A percentile compares a stretch with the other conserved stretches of the same genome.
phyloP scores from a whole-genome alignment of 1,284 basidiomycete species.

The Tilletia indica region DNA sequence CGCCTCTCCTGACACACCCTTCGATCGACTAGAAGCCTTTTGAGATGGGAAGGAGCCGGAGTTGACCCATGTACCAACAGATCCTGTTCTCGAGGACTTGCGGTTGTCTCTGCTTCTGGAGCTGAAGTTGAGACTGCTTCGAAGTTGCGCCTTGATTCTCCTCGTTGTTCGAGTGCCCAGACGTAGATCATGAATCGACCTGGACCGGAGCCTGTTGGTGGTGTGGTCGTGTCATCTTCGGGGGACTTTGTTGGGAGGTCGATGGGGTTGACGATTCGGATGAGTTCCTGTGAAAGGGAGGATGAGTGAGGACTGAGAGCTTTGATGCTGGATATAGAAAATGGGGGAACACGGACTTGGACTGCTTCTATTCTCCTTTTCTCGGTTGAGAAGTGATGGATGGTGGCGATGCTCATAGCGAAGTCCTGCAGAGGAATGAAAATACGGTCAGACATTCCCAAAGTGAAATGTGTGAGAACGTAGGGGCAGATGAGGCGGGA shows the following conservation, averaged over 20 bases:
- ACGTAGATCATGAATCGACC: conserved; percentile 88
- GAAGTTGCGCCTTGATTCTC: conserved; percentile 45
- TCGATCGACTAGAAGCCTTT: neutral
- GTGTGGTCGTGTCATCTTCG: conserved; percentile 34
- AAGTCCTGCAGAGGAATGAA: conserved; percentile 34
- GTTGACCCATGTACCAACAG: conserved; percentile 53
- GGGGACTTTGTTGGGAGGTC: conserved; percentile 55
- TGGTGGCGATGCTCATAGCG: conserved; percentile 53
- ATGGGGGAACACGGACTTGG: conserved; percentile 27
- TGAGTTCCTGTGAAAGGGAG: conserved; percentile 10
- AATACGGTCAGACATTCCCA: neutral
- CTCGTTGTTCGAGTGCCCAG: conserved; percentile 95
- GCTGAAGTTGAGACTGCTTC: conserved; percentile 26
- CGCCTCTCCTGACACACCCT: conserved; percentile 4
- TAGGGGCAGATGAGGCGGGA: neutral
- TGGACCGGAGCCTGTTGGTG: conserved; percentile 53
- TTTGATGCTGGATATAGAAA: neutral
- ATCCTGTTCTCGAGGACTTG: conserved; percentile 39
- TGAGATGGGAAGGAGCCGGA: neutral
- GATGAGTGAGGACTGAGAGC: neutral
- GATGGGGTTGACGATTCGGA: conserved; percentile 48
- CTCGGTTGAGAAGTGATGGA: conserved; percentile 52
- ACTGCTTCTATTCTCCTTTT: conserved; percentile 39
- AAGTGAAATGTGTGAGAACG: too few species aligned
- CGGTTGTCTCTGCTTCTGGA: conserved; percentile 27